Base-by-base conservation (phyloP, 257 asterid genomes). In the Jasminum sambac region DNA sequence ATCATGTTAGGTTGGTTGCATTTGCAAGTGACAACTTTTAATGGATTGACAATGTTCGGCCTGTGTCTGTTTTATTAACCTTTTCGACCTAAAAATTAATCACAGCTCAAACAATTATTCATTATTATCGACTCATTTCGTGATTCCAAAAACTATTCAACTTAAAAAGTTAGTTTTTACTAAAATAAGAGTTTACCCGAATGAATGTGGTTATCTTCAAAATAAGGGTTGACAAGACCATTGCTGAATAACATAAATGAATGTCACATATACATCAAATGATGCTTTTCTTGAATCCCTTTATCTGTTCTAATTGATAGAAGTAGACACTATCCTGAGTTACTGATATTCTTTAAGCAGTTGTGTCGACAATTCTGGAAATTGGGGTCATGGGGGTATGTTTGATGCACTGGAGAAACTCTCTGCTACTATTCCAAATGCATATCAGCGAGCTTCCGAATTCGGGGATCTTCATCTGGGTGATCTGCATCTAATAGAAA, bases 321-420 rank as follows among this genome's bases (percentile, higher is more conserved):
- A 46, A 36, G 43, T 24, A 24, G 58, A 42, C 30, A 17, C 17
- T n/a, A n/a, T 34, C 55, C 73, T 77, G 80, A 80, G 66, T 41
- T 19, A 66, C 69, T 73, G 65, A 76, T 43, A 71, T 77, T 66
- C n/a, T 77, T 58, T 76, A 37, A 13, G 72, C 90, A 94, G 98
- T 78, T 94, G 98, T 68, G 89, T 94, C 76, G 98, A 94, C 84
- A 72, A 82, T 83, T 94, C 98, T 69, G 98, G 98, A 78, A 90
- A 74, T 60, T 94, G 98, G 98, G 98, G 98, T 30, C 96, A 64
- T 61, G 98, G 98, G 59, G 96, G 98, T 57, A 69, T 94, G 81
- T 94, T 90, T 84, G 90, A 90, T 82, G 98, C 96, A 19, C 81
- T 90, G 72, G 80, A 85, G 38, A 85, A 83, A 79, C 82, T 89